Conservation (phyloP, 1,284 basidiomycete species). For the Ceratobasidium sp. region DNA sequence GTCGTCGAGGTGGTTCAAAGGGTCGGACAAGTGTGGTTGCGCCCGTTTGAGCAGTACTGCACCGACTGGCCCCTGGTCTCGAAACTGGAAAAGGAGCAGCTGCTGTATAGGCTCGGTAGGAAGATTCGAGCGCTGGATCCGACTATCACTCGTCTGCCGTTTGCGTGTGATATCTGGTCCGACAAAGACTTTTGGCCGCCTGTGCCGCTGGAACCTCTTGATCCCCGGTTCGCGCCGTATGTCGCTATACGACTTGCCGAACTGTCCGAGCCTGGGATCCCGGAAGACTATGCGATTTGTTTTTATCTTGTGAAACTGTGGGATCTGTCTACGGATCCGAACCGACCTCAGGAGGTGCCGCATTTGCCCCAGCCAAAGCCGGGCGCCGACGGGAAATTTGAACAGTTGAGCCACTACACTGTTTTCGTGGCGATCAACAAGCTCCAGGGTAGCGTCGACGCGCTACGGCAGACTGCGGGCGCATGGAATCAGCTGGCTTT, state of each 20-base stretch:
- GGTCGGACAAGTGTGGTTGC: neutral
- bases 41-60: constrained; percentile 28
- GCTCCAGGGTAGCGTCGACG: neutral
- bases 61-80: neutral
- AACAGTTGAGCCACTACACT: neutral
- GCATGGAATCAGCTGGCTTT: constrained; percentile 5
- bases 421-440: neutral
- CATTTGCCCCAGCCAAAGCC: neutral
- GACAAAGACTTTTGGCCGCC: neutral
- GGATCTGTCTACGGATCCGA: neutral
- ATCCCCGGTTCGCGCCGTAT: neutral
- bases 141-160: too few species aligned
- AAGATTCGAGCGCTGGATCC: neutral
- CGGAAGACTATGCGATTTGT: neutral
- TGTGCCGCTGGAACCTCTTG: neutral
- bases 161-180: neutral
- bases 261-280: neutral
- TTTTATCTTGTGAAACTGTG: constrained; percentile 7
- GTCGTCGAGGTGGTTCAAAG: constrained; percentile 7
- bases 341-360: neutral
- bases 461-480: neutral
- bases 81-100: neutral
- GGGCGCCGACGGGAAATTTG: neutral
- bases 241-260: neutral
- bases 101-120: neutral